A percentile compares a stretch with the other conserved stretches of the same genome.
Conservation (phyloP, 2,329 filamentous ascomycete species). For the Exophiala aquamarina region DNA sequence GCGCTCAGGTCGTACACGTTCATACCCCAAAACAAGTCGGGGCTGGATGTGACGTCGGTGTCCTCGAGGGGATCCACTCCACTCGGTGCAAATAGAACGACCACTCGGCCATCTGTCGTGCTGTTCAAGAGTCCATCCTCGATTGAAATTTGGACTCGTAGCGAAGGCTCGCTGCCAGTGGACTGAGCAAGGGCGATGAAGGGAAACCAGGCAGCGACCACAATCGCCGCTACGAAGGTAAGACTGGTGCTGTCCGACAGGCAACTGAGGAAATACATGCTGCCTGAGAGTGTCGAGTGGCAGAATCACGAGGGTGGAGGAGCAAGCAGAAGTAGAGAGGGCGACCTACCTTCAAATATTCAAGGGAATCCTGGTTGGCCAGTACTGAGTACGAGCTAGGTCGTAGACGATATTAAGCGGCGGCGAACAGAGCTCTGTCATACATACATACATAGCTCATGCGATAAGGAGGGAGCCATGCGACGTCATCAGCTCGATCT, state of each 20-base stretch:
- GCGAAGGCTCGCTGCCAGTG: neutral
- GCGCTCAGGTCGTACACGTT: constrained; percentile 6
- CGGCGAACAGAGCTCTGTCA: too few relatives aligned
- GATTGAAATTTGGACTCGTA: constrained; percentile 8
- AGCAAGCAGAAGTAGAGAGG: too few relatives aligned
- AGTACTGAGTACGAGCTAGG: too few relatives aligned
- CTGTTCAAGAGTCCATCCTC: constrained; percentile 8
- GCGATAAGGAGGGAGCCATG: too few relatives aligned
- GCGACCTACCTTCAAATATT: too few relatives aligned
- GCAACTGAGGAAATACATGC: constrained; percentile 1
- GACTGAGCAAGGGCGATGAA: constrained; percentile 3
- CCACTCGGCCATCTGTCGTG: constrained; percentile 11
- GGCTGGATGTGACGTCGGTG: constrained; percentile 13
- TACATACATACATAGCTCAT: too few relatives aligned
- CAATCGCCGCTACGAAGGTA: neutral
- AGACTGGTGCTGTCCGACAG: neutral
- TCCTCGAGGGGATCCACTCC: constrained; percentile 17
- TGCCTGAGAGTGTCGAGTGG: neutral
- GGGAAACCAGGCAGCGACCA: neutral
- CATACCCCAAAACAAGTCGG: constrained; percentile 16
- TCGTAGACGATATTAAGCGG: too few relatives aligned
- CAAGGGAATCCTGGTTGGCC: too few relatives aligned
- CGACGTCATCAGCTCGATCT: too few relatives aligned
- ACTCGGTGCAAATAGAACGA: constrained; percentile 12
- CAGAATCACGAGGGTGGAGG: too few relatives aligned